A percentile compares a stretch with the other conserved stretches of the same genome.
Evolutionary conservation across 139 green algal genomes (phyloP).

Genomic region (Volvox reticuliferus): DNA sequence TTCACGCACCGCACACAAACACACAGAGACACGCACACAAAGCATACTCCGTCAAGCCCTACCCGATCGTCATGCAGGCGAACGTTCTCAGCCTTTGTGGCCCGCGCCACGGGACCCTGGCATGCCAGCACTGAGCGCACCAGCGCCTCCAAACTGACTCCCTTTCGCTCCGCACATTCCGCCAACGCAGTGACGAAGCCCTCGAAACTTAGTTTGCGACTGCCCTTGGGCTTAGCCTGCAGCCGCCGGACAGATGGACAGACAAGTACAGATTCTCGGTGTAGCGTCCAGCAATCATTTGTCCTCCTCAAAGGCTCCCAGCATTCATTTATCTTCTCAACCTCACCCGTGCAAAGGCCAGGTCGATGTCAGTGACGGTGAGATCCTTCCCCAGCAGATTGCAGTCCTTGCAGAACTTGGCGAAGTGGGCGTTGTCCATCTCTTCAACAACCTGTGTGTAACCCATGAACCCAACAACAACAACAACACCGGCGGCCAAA

Average conservation of each 20-base stretch:
- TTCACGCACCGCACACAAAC: no score
- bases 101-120: slow-evolving; percentile 47
- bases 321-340: no score
- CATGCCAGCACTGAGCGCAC: slow-evolving; percentile 44
- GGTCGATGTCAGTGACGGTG: slow-evolving; percentile 14
- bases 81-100: slow-evolving; percentile 58
- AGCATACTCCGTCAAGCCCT: not conserved
- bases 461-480: no score
- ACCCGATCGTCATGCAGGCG: slow-evolving; percentile 70
- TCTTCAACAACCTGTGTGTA: not conserved
- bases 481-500: no score
- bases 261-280: not conserved
- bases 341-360: slow-evolving; percentile 27
- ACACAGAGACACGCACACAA: not conserved
- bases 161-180: slow-evolving; percentile 56
- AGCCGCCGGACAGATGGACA: not conserved
- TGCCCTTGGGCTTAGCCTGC: slow-evolving; percentile 66
- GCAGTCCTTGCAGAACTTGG: slow-evolving; percentile 58
- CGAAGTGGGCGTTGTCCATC: not conserved
- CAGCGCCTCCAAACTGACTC: slow-evolving; percentile 41
- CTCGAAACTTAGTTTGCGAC: slow-evolving; percentile 65
- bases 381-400: slow-evolving; percentile 51
- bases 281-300: no score
- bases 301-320: no score
- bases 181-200: slow-evolving; percentile 68